phyloP scores from a whole-genome alignment of 2,329 filamentous ascomycete genomes.

The Phaeomoniella chlamydospora region DNA sequence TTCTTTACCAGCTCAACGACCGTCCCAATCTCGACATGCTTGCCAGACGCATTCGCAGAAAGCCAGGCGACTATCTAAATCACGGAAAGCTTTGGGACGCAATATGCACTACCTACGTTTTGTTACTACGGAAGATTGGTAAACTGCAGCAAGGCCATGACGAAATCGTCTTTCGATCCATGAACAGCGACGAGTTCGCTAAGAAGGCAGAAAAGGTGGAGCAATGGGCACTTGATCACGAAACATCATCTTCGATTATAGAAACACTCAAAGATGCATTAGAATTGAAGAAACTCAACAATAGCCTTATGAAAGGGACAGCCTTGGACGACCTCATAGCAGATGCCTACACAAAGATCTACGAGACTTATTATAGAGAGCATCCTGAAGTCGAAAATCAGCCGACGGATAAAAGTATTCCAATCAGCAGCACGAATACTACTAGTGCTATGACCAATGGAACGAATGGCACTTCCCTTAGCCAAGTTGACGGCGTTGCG shows the following conservation, averaged over 20 bases:
- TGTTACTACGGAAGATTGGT: slow-evolving; percentile 41
- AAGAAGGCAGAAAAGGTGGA: slow-evolving; percentile 45
- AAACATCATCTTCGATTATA: slow-evolving; percentile 33
- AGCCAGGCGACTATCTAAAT: slow-evolving; percentile 58
- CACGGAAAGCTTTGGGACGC: slow-evolving; percentile 50
- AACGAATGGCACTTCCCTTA: slow-evolving; percentile 11
- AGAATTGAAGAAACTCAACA: slow-evolving; percentile 68
- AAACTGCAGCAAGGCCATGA: slow-evolving; percentile 47
- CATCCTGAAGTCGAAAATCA: slow-evolving; percentile 37
- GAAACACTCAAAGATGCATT: slow-evolving; percentile 52
- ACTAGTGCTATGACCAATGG: slow-evolving; percentile 2
- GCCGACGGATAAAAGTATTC: slow-evolving; percentile 28
- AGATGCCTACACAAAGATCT: slow-evolving; percentile 73
- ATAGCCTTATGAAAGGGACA: slow-evolving; percentile 69
- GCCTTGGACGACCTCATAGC: slow-evolving; percentile 87
- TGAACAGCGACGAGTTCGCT: slow-evolving; percentile 52
- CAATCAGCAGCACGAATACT: slow-evolving; percentile 10
- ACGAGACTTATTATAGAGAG: slow-evolving; percentile 43
- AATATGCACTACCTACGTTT: slow-evolving; percentile 42
- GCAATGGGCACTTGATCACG: slow-evolving; percentile 37
- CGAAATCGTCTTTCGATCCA: slow-evolving; percentile 48
- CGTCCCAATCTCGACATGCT: slow-evolving; percentile 63
- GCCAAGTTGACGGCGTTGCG: slow-evolving; percentile 10
- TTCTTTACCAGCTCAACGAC: slow-evolving; percentile 63
- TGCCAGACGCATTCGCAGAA: slow-evolving; percentile 65